Evolutionary conservation across 495 filamentous ascomycete genomes (phyloP).

Genomic region (Hapsidospora chrysogenum): DNA sequence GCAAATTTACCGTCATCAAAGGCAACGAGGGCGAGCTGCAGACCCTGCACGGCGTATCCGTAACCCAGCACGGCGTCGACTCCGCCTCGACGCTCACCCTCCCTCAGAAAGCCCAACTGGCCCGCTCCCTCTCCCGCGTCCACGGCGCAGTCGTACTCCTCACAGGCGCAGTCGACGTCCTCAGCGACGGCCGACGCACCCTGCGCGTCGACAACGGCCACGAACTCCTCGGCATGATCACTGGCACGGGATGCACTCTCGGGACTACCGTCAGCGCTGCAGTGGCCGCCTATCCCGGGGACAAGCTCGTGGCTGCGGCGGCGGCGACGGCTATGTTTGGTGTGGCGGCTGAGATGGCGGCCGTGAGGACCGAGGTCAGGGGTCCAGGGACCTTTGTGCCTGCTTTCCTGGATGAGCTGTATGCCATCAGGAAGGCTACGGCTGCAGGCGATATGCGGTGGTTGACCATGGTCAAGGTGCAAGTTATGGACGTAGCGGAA

Average conservation of each 20-base stretch:
- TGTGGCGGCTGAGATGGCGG: conserved; percentile 70
- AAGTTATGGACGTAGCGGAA: not conserved
- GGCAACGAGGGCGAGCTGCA: conserved; percentile 87
- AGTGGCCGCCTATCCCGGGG: conserved; percentile 38
- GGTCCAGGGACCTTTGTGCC: conserved; percentile 84
- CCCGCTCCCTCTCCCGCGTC: conserved; percentile 44
- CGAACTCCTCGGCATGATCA: conserved; percentile 59
- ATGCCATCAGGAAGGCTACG: conserved; percentile 32
- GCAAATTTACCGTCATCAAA: conserved; percentile 79
- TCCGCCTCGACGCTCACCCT: conserved; percentile 42
- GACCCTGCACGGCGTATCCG: conserved; percentile 46
- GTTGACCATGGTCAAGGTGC: conserved; percentile 39
- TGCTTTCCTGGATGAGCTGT: conserved; percentile 61
- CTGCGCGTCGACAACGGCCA: conserved; percentile 64
- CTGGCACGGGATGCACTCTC: conserved; percentile 76
- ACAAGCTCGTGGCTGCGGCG: conserved; percentile 49
- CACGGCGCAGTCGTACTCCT: conserved; percentile 68
- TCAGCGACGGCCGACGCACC: conserved; percentile 56
- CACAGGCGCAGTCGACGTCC: conserved; percentile 64
- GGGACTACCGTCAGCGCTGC: conserved; percentile 67
- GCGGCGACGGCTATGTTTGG: conserved; percentile 66
- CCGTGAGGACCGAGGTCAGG: conserved; percentile 36
- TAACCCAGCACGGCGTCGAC: conserved; percentile 82
- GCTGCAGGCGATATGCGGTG: conserved; percentile 30
- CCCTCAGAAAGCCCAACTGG: conserved; percentile 34